Percentiles rank a stretch among this genome's conserved stretches.
These are phyloP conservation scores for Sporothrix dimorphospora DNA, from an alignment of 2,329 filamentous ascomycete genomes.

Conservation along the genomic window DNA sequence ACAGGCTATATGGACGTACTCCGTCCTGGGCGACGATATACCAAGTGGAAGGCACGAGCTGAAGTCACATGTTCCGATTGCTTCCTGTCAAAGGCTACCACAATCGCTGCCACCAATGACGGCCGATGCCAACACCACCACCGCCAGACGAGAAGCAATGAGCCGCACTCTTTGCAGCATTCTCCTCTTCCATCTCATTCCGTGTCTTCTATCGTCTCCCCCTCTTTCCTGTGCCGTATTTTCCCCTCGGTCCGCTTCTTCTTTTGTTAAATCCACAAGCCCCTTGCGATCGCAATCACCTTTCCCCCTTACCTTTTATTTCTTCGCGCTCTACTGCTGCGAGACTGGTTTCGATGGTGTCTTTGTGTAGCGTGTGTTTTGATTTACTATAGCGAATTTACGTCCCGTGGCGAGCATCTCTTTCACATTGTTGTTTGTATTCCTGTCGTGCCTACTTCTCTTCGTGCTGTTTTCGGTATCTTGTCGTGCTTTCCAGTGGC, in stretches of 20 bases:
- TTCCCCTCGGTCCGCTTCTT: neutral
- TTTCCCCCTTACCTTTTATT: neutral
- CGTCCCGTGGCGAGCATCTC: neutral
- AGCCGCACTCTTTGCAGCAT: neutral
- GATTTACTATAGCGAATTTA: neutral
- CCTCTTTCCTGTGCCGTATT: neutral
- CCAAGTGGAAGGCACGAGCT: neutral
- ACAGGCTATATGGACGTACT: no score
- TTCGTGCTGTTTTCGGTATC: neutral
- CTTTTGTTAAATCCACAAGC: neutral
- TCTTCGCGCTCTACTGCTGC: neutral
- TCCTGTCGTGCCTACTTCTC: neutral
- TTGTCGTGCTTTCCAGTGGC: neutral
- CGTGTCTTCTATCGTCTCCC: neutral
- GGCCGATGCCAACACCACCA: neutral
- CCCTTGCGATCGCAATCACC: neutral
- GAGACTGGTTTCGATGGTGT: neutral
- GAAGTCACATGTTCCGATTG: constrained; percentile 1
- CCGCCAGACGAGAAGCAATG: neutral
- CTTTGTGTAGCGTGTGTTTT: neutral
- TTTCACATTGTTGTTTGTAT: neutral
- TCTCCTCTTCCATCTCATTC: neutral
- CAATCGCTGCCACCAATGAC: neutral
- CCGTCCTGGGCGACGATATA: neutral
- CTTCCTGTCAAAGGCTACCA: no score